These are phyloP conservation scores for Pulicaria dysenterica DNA, from an alignment of 129 eudicot species.

Conservation along the genomic window DNA sequence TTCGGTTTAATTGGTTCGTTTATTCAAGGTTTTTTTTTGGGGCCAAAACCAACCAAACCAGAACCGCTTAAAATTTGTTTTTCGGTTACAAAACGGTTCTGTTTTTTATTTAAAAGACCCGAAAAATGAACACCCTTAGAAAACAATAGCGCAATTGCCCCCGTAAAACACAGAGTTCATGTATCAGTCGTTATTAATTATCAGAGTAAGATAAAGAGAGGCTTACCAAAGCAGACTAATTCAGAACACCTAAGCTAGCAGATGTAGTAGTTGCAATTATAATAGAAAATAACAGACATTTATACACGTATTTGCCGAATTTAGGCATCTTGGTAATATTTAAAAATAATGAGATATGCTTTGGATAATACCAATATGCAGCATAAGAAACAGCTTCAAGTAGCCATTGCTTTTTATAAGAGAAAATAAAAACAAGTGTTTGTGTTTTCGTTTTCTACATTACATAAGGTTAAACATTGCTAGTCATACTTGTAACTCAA, in stretches of 20 bases:
- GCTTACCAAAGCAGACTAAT: background rate
- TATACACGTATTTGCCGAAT: background rate
- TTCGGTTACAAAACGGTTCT: too few relatives aligned
- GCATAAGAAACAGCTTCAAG: conserved; percentile 19
- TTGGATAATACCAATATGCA: conserved; percentile 18
- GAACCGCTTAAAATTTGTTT: too few relatives aligned
- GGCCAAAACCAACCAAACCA: too few relatives aligned
- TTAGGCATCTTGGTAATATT: background rate
- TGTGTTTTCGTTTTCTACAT: too few relatives aligned
- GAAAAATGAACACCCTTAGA: background rate
- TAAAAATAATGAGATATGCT: background rate
- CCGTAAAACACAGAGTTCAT: background rate
- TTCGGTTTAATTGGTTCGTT: too few relatives aligned
- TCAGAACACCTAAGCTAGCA: background rate
- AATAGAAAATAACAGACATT: background rate
- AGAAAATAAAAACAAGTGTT: too few relatives aligned
- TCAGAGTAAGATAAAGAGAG: too few relatives aligned
- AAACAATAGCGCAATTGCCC: background rate
- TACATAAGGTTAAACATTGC: background rate
- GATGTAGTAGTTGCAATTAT: background rate
- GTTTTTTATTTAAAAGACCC: too few relatives aligned
- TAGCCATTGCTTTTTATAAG: background rate
- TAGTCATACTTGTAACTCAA: background rate
- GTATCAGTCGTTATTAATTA: too few relatives aligned
- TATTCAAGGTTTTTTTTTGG: too few relatives aligned